These are phyloP conservation scores for Coccomyxa sp. DNA, from an alignment of 139 green algal genomes.

Conservation along the genomic window DNA sequence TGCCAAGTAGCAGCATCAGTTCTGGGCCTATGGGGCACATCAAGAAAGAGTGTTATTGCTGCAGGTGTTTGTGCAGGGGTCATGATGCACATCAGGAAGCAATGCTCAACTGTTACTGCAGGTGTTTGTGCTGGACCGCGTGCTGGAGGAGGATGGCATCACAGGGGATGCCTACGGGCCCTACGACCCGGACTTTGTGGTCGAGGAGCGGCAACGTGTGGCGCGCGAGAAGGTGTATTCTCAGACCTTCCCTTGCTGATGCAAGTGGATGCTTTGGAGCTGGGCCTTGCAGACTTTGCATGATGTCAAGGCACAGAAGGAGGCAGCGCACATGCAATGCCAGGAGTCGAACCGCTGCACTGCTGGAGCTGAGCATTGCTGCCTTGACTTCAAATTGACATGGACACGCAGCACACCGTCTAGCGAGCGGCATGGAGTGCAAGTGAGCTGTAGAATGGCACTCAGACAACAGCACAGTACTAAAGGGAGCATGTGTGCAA, in stretches of 20 bases:
- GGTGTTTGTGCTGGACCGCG: conserved; percentile 43
- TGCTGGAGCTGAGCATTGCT: neutral
- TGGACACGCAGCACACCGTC: neutral
- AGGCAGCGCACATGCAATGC: neutral
- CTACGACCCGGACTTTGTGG: conserved; percentile 33
- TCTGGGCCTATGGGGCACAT: neutral
- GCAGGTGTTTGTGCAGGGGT: neutral
- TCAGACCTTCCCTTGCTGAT: neutral
- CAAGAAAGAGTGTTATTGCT: neutral
- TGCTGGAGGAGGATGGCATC: conserved; percentile 34
- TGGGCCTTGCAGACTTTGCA: neutral
- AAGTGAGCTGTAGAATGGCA: neutral
- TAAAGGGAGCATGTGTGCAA: neutral
- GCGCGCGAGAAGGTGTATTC: conserved; percentile 17
- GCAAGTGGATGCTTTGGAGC: neutral
- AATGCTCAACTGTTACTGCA: conserved; percentile 11
- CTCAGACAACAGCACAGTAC: neutral
- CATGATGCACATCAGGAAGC: neutral
- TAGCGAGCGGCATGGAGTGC: neutral
- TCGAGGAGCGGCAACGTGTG: conserved; percentile 24
- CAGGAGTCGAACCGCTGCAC: neutral
- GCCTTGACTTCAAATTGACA: neutral
- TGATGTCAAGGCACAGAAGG: neutral
- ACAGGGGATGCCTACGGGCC: conserved; percentile 45
- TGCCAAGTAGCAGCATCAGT: too few relatives aligned